Base-by-base conservation (phyloP, 2,329 filamentous ascomycete genomes). In the Aspergillus unguis region DNA sequence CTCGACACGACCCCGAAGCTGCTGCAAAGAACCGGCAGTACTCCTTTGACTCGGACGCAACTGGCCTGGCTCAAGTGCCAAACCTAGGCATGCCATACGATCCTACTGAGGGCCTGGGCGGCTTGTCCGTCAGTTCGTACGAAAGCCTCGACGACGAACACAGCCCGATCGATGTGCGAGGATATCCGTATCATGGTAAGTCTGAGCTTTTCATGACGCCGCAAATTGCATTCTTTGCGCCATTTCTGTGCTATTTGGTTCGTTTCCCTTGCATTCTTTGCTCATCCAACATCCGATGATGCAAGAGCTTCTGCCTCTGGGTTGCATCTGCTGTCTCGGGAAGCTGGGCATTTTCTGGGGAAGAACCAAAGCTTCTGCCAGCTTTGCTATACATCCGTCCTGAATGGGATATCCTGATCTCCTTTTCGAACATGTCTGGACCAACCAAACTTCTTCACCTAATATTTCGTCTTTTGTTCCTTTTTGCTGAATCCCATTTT, bases 141-240 rank as follows among this genome's bases (percentile, higher is more conserved):
- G 70, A 73, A 44, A 72, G 69, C 53, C 66, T 73, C 53, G 70
- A 73, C 17, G 70, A 72, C 55, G 70, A 73, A 38, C 69, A 67
- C 53, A 65, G 57, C 46, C 66, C 69, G 25, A 62, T 72, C 50
- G 70, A 73, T 63, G 59, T 72, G 38, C 59, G 69, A 57, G 65
- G 64, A 28, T 72, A 72, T 58, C 66, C 68, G 32, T 72, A 71
- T 67, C 67, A 70, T 60, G 66, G 70, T 73, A 67, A 63, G 70
- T 70, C 53, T 52, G 58, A 59, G 52, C 49, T 52, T 50, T 17
- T 54, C 58, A 61, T 62, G 56, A 57, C 62, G 59, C 58, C 55
- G 62, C 36, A 56, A 10, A 60, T 65, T 65, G 64, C 64, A 66
- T 67, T 56, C 56, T 53, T 69, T 64, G 64, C 67, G 68, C 65